Base-by-base conservation (phyloP, 305 asterid species). In the Fraxinus xanthoxyloides region DNA sequence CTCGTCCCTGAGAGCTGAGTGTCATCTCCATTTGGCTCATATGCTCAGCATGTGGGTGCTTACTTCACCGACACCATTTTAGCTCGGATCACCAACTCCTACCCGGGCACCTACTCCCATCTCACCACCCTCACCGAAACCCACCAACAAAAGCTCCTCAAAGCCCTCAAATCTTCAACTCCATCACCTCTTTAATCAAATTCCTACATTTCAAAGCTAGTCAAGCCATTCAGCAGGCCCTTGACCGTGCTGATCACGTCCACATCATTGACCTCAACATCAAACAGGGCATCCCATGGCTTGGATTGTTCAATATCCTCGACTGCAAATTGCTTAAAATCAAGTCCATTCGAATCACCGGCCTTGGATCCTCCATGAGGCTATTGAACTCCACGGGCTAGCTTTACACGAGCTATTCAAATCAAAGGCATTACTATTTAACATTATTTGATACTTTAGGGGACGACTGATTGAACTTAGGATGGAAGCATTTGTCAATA, bases 201-300 rank as follows among this genome's bases (percentile, higher is more conserved):
- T 94, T 94, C 91, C 91, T 97, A 0, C 98, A 94, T 86, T 94
- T 91, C 91, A 94, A 97, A 0, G 95, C 98, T 3, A 94, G 93
- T 38, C 97, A 94, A 32, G 97, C 98, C 54, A 94, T 94, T 76
- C 94, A 87, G 7, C 17, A 10, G 15, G 51, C 51, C 51, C 51
- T 40, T 40, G 17, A 10, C 1, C 0, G 1, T 3, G 51, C 90
- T 89, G 97, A 93, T 70, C 91, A 88, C 82, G 94, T 93, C 85
- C 97, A 93, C 90, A 85, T 94, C 85, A 93, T 94, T 10, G 51
- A 9, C 3, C 51, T 9, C 90, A 97, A 94, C 88, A 89, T 94
- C 82, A 93, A 93, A 97, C 98, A 93, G 82, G 97, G 98, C 30
- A 97, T 94, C 81, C 97, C 92, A 38, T 94, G 97, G 97, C 97